Base-by-base conservation (phyloP, 78 protist species). In the Isochrysis galbana region DNA sequence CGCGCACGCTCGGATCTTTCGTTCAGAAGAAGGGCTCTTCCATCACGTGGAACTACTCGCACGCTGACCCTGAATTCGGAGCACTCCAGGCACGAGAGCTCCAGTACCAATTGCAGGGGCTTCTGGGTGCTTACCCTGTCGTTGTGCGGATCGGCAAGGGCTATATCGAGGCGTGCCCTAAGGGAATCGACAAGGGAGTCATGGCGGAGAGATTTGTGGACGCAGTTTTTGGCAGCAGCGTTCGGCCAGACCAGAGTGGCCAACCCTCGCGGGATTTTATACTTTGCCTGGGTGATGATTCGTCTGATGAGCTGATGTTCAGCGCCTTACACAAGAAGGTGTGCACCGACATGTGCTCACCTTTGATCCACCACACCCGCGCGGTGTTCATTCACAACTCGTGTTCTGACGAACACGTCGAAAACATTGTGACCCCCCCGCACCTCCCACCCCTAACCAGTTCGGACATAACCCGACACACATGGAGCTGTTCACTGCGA, bases 41-140 rank as follows among this genome's bases (percentile, higher is more conserved):
- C 2, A 77, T 95, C 70, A 87, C 91, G 11, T 95, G 96, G 96
- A 95, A 95, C 69, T 96, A 80, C 67, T 69, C 95, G n/a, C 48
- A 48, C n/a, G 95, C 97, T 0, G 97, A 96, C 90, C 94, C 95
- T n/a, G 97, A 96, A 48, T 96, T 95, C 90, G 96, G 96, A 25
- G 91, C 54, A 51, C 1, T 44, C 55, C 87, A 80, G 87, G 87
- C 87, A 22, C 32, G 38, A 19, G 87, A 80, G 87, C 48, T 80
- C 55, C 87, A 25, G 55, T 11, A 80, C 22, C 84, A 77, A 10
- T 29, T 77, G 47, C 44, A 77, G 44, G 46, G 29, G 14, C n/a
- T 41, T 26, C 86, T 77, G 34, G 47, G 29, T 29, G 44, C 47
- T 17, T 2, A 1, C 86, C 86, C 86, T 29, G 86, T 77, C n/a